Evolutionary conservation across 139 green algal species (phyloP), one percentile per base, ranked within the genome.

Genomic region (Haematococcus lacustris): DNA sequence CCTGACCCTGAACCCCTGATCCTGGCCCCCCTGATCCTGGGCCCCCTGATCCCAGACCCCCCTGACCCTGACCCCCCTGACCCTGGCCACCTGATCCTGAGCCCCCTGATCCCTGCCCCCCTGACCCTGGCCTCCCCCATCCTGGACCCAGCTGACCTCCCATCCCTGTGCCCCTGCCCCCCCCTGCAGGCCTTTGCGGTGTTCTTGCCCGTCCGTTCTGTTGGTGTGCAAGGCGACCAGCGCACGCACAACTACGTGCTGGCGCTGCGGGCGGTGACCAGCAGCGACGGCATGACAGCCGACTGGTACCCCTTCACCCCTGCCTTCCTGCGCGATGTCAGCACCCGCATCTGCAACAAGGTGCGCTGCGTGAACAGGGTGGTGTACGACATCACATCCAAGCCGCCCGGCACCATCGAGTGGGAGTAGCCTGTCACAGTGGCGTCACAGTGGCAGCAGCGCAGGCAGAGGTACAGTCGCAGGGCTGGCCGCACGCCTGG

Each of bases 361-460:
- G 90, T 93, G 41, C 83, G 82, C 17, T 76, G 47, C 34, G 93
- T 99, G 3, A 99, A 99, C 85, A 81, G 96, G 1, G 96, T 99
- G 0, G 90, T 97, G 33, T 99, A 99, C 74, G 96, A 99, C 81
- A 92, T 99, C 66, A 98, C 96, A 26, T 93, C 78, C 83, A 99
- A 99, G 84, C 96, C 96, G 21, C 96, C 96, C 17, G 88, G 90
- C 34, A 99, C 96, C 35, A 98, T 99, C 51, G 96, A 99, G 76
- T 99, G 96, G 96, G 96, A 99, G 72, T 99, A 84, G n/a, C n/a
- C n/a, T n/a, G n/a, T n/a, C n/a, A n/a, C n/a, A n/a, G n/a, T n/a
- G n/a, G n/a, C n/a, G n/a, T n/a, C n/a, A n/a, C n/a, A n/a, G n/a
- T n/a, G n/a, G n/a, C n/a, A n/a, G n/a, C n/a, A n/a, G n/a, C n/a